Conservation (phyloP, 179 eudicot species). For the Sideroxylon spinosum region DNA sequence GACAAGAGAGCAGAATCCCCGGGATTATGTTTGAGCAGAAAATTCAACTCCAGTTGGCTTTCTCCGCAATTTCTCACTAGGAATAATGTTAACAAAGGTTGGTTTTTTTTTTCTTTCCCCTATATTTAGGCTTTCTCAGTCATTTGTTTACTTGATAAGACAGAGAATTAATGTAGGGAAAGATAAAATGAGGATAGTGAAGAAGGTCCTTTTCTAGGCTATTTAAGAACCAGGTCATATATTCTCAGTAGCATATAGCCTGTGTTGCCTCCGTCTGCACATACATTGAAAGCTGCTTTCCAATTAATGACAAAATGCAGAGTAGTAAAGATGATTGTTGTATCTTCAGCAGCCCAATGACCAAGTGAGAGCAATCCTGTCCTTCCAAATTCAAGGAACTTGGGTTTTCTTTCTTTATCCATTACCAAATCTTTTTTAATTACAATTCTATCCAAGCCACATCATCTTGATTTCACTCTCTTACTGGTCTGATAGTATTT, state of each 20-base stretch:
- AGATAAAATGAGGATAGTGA: constrained; percentile 2
- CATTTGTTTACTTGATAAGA: neutral
- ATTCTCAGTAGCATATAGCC: neutral
- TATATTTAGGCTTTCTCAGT: neutral
- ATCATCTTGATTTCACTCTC: too few relatives aligned
- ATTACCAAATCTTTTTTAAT: too few relatives aligned
- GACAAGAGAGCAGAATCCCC: too few relatives aligned
- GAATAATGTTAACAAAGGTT: too few relatives aligned
- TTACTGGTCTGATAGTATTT: too few relatives aligned
- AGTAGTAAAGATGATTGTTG: constrained; percentile 20
- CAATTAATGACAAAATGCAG: constrained; percentile 24
- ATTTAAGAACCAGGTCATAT: constrained; percentile 20
- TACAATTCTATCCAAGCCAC: too few relatives aligned
- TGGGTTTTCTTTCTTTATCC: constrained; percentile 4
- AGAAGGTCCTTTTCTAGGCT: constrained; percentile 11
- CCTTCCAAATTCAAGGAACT: constrained; percentile 31
- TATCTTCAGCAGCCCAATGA: constrained; percentile 17
- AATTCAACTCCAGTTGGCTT: neutral
- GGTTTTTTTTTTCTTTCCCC: too few relatives aligned
- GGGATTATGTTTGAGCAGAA: neutral
- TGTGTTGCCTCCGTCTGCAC: constrained; percentile 6
- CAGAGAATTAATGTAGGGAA: constrained; percentile 16
- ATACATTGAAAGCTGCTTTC: constrained; percentile 22
- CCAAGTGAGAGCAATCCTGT: constrained; percentile 19
- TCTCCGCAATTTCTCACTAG: constrained; percentile 1